These are phyloP conservation scores for Myrmaecium sp. DNA, from an alignment of 2,329 filamentous ascomycete genomes.

Conservation along the genomic window DNA sequence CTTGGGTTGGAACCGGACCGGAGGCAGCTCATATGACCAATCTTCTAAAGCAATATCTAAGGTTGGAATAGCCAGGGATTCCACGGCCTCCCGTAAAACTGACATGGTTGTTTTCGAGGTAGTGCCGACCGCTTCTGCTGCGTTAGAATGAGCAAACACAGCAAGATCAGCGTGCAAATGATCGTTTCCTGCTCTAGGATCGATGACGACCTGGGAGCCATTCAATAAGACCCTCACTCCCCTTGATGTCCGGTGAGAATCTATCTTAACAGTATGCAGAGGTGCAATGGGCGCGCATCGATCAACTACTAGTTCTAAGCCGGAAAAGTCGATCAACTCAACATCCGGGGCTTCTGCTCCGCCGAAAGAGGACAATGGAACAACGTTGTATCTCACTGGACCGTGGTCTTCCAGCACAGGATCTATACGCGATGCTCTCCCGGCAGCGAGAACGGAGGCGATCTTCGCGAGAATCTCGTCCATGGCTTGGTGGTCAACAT, in stretches of 20 bases:
- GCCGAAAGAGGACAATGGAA: constrained; percentile 10
- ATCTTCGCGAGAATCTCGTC: constrained; percentile 14
- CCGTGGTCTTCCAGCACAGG: too few relatives aligned
- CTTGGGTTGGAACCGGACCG: constrained; percentile 7
- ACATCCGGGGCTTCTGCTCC: constrained; percentile 1
- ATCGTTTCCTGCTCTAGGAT: neutral
- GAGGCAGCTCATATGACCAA: too few relatives aligned
- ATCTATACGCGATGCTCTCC: too few relatives aligned
- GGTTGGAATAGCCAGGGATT: constrained; percentile 11
- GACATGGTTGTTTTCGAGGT: constrained; percentile 1
- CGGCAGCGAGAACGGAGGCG: constrained; percentile 14
- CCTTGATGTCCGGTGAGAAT: neutral
- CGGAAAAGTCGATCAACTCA: constrained; percentile 12
- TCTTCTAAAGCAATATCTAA: constrained; percentile 14
- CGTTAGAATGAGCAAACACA: neutral
- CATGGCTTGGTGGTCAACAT: constrained; percentile 14
- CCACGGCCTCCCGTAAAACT: constrained; percentile 9
- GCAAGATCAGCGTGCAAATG: neutral
- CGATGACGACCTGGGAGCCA: constrained; percentile 1
- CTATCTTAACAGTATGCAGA: too few relatives aligned
- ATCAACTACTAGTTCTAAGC: constrained; percentile 13
- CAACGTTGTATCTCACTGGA: constrained; percentile 17
- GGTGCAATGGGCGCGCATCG: constrained; percentile 7
- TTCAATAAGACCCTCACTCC: constrained; percentile 2
- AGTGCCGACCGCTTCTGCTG: neutral